Evolutionary conservation across 352 stramenopile species (phyloP).

Genomic region (Phytophthora parvispora): DNA sequence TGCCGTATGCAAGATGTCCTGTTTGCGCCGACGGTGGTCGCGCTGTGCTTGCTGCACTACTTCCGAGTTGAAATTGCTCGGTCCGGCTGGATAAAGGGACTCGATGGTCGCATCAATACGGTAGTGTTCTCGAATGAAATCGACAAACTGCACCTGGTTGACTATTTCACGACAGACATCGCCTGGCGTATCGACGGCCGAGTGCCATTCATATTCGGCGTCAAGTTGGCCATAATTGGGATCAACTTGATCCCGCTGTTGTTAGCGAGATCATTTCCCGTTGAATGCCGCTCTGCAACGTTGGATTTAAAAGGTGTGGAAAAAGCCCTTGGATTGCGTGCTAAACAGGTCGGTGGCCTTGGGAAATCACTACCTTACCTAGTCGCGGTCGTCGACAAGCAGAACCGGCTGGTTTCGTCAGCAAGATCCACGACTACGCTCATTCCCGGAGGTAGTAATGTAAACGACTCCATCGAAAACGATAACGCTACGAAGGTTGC

Average conservation of each 20-base stretch:
- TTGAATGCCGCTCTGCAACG: background rate
- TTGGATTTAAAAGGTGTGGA: slow-evolving; percentile 23
- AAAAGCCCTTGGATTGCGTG: slow-evolving; percentile 29
- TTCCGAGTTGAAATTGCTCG: slow-evolving; percentile 20
- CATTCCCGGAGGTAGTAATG: background rate
- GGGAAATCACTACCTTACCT: slow-evolving; percentile 17
- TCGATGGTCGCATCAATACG: slow-evolving; percentile 32
- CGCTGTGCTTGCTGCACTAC: slow-evolving; percentile 36
- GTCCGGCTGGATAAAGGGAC: slow-evolving; percentile 18
- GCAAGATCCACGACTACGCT: background rate
- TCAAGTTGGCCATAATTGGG: slow-evolving; percentile 36
- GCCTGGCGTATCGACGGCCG: slow-evolving; percentile 45
- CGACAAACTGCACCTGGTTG: slow-evolving; percentile 6
- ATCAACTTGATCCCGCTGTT: slow-evolving; percentile 40
- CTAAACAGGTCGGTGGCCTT: slow-evolving; percentile 35
- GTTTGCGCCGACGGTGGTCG: slow-evolving; percentile 34
- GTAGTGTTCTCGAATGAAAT: slow-evolving; percentile 39
- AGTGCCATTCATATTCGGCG: slow-evolving; percentile 19
- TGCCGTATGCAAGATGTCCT: slow-evolving; percentile 38
- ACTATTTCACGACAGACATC: slow-evolving; percentile 33
- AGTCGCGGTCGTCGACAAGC: background rate
- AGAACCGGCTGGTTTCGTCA: background rate
- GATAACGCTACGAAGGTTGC: background rate
- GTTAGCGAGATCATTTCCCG: slow-evolving; percentile 21
- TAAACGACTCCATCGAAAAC: background rate